Base-by-base conservation (phyloP, 495 filamentous ascomycete species). In the Lepidopterella palustris region DNA sequence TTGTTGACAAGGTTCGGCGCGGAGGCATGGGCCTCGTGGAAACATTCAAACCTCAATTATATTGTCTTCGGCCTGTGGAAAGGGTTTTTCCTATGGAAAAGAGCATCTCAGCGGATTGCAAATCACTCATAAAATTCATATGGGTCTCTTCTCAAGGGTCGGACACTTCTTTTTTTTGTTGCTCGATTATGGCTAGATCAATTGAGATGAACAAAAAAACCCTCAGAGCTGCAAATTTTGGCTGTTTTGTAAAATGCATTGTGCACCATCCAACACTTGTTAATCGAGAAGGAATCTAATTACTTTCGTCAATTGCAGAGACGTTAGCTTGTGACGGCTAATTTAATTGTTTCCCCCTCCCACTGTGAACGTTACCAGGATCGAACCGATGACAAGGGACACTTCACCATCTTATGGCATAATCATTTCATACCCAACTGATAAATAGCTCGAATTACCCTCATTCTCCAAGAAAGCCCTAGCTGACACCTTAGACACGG, bases 111-210 rank as follows among this genome's bases (percentile, higher is more conserved):
- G 13, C 18, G 35, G 35, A 42, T 15, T 42, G 35, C 55, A 55
- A n/a, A 42, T n/a, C 54, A 56, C 63, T 66, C 53, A 53, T 56
- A 54, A 58, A 54, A n/a, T 62, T 42, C 31, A 24, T 25, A 62
- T 45, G 64, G 64, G 52, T 63, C 48, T 63, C 55, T 60, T 67
- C 64, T 50, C 20, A 50, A 63, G 26, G 64, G 60, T 61, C 63
- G 54, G 54, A 24, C 50, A 57, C 35, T 45, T 55, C 23, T 58
- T 53, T 53, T 53, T 57, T 53, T 53, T 57, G 53, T 57, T 60
- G 62, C 49, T 57, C 58, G 29, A 39, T 53, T 39, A 39, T 49
- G 56, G 53, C 56, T 62, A 62, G 59, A 57, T 52, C 57, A 64
- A 63, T 47, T 25, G 47, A 59, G 26, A 61, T n/a, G n/a, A n/a